These are phyloP conservation scores for Ambrosia artemisiifolia DNA, from an alignment of 129 eudicot species.

Conservation along the genomic window DNA sequence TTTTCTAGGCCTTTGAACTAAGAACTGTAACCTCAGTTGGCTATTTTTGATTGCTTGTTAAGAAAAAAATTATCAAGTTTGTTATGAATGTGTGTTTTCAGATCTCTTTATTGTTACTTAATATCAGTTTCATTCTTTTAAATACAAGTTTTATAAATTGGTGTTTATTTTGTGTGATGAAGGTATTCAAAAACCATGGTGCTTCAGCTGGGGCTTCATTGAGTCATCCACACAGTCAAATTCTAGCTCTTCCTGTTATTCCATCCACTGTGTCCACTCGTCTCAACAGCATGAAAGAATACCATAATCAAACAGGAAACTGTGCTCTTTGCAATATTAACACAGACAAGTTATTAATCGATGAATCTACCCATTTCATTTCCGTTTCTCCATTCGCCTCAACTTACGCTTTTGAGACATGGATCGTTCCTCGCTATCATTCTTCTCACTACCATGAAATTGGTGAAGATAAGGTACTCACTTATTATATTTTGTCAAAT, in stretches of 20 bases:
- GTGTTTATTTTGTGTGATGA: constrained; percentile 15
- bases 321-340: constrained; percentile 69
- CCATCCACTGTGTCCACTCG: constrained; percentile 64
- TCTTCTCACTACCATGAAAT: constrained; percentile 76
- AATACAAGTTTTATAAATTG: constrained; percentile 6
- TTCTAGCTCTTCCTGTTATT: constrained; percentile 76
- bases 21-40: not conserved
- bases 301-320: constrained; percentile 66
- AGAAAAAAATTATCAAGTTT: not conserved
- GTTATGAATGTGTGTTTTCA: not conserved
- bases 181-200: constrained; percentile 98
- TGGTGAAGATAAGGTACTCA: constrained; percentile 62
- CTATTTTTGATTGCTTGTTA: not conserved
- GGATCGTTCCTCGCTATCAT: constrained; percentile 85
- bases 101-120: not conserved
- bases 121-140: not conserved
- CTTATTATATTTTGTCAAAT: not conserved
- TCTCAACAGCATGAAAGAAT: constrained; percentile 66
- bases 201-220: constrained; percentile 97
- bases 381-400: constrained; percentile 88
- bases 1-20: not conserved
- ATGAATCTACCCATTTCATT: constrained; percentile 64
- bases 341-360: constrained; percentile 39
- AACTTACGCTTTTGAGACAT: constrained; percentile 73
- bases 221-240: constrained; percentile 99